Percentiles rank a stretch among this genome's conserved stretches.
phyloP scores from a whole-genome alignment of 768 basidiomycete species.

The Boletus edulis region DNA sequence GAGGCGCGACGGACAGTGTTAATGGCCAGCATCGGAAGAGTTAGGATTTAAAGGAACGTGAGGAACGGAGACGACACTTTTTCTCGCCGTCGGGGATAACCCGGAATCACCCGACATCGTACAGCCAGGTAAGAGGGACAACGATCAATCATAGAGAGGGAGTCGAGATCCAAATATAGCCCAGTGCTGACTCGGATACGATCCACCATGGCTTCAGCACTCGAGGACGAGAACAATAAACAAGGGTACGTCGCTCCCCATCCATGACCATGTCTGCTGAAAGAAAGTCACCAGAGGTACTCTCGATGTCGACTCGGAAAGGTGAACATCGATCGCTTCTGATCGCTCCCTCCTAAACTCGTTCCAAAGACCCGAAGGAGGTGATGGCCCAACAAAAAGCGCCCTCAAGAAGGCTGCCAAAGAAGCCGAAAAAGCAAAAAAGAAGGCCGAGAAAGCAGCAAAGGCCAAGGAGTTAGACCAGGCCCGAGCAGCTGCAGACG shows the following conservation, averaged over 20 bases:
- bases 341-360: background rate
- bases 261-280: background rate
- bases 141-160: no score
- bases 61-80: background rate
- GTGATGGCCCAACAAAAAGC: constrained; percentile 71
- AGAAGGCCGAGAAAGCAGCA: constrained; percentile 82
- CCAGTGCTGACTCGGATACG: no score
- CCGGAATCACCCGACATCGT: constrained; percentile 16
- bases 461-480: constrained; percentile 76
- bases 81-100: background rate
- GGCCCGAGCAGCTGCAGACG: constrained; percentile 65
- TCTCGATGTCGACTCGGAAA: constrained; percentile 8
- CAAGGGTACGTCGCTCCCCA: constrained; percentile 2
- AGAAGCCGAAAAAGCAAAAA: constrained; percentile 86
- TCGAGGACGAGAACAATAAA: background rate
- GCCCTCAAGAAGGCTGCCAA: constrained; percentile 92
- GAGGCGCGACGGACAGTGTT: constrained; percentile 49
- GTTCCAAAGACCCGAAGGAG: constrained; percentile 21
- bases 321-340: constrained; percentile 3
- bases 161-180: no score
- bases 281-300: constrained; percentile 1
- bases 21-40: constrained; percentile 39
- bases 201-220: background rate
- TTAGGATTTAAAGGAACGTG: background rate
- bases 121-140: no score